These are phyloP conservation scores for Aspergillus conjunctus DNA, from an alignment of 495 filamentous ascomycete genomes.

Conservation along the genomic window DNA sequence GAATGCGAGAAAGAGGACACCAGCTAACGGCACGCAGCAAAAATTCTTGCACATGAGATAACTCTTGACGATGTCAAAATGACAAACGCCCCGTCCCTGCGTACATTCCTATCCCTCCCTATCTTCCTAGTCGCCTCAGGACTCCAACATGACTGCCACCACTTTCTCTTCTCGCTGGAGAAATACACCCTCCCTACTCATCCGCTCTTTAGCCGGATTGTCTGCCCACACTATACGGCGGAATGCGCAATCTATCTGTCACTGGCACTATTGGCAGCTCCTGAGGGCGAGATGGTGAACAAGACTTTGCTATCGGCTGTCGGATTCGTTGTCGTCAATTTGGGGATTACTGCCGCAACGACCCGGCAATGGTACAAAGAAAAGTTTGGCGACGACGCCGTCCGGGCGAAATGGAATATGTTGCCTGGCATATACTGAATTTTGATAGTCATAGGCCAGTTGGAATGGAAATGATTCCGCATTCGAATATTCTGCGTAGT, in stretches of 20 bases:
- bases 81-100: slow-evolving; percentile 53
- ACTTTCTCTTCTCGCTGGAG: slow-evolving; percentile 74
- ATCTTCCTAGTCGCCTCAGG: slow-evolving; percentile 75
- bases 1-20: slow-evolving; percentile 22
- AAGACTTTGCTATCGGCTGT: slow-evolving; percentile 68
- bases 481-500: slow-evolving; percentile 8
- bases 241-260: slow-evolving; percentile 84
- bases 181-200: slow-evolving; percentile 81
- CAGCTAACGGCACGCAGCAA: slow-evolving; percentile 27
- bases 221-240: slow-evolving; percentile 91
- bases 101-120: slow-evolving; percentile 61
- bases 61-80: slow-evolving; percentile 38
- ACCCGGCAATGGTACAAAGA: slow-evolving; percentile 79
- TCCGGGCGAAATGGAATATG: slow-evolving; percentile 76
- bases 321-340: slow-evolving; percentile 75
- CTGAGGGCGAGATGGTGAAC: slow-evolving; percentile 63
- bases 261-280: slow-evolving; percentile 75
- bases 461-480: slow-evolving; percentile 8
- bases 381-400: slow-evolving; percentile 71
- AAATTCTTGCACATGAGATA: slow-evolving; percentile 33
- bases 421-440: slow-evolving; percentile 72
- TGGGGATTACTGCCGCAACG: slow-evolving; percentile 76
- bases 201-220: slow-evolving; percentile 65
- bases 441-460: background rate
- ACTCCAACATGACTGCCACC: slow-evolving; percentile 79